Evolutionary conservation across 805 yeast genomes (phyloP).

Genomic region (Metschnikowia peoriensis): DNA sequence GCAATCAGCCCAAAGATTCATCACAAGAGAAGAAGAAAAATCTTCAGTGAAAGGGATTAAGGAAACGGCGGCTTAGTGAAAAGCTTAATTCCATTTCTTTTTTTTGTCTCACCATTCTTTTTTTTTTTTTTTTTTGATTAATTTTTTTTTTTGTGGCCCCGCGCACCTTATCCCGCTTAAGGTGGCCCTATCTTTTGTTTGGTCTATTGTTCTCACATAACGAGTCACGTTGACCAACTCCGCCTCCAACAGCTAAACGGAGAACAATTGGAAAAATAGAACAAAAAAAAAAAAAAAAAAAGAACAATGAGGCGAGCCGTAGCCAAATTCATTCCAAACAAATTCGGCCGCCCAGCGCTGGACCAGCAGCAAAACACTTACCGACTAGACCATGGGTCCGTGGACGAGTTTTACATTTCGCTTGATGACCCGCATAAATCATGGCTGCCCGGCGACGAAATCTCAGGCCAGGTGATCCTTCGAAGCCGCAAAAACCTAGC

Average conservation of each 20-base stretch:
- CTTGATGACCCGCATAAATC: conserved; percentile 73
- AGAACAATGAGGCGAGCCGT: conserved; percentile 50
- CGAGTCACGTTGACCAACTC: conserved; percentile 7
- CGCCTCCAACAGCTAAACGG: not conserved
- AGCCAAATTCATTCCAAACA: conserved; percentile 40
- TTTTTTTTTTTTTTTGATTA: not conserved
- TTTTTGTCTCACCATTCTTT: not conserved
- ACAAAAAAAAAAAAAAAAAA: not conserved
- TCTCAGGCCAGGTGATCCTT: conserved; percentile 61
- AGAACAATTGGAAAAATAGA: not conserved
- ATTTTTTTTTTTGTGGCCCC: not conserved
- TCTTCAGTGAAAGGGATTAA: no score
- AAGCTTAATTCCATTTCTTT: no score
- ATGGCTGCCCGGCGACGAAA: conserved; percentile 78
- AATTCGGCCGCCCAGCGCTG: conserved; percentile 11
- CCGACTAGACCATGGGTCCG: conserved; percentile 39
- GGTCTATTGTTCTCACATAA: conserved; percentile 2
- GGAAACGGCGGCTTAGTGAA: no score
- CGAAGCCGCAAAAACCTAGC: conserved; percentile 54
- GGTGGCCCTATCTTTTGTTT: not conserved
- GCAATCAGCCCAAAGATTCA: no score
- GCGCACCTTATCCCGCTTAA: not conserved
- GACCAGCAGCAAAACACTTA: conserved; percentile 15
- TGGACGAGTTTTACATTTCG: conserved; percentile 65
- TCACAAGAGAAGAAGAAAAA: no score